Evolutionary conservation across 2,329 filamentous ascomycete species (phyloP), one percentile per base, ranked within the genome.

Genomic region (Colletotrichum limetticola): DNA sequence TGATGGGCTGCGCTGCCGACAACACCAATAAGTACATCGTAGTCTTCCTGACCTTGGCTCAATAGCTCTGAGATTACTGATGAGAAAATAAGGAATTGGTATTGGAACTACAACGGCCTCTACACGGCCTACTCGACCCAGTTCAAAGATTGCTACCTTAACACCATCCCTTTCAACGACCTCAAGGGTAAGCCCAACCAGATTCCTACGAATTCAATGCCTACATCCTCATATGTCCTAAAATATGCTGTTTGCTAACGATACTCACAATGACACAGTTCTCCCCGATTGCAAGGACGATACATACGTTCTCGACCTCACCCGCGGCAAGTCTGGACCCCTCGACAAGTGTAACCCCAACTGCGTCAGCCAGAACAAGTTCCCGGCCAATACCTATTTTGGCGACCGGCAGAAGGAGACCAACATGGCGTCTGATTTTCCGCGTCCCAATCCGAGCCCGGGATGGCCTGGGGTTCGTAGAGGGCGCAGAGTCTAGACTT

Each of bases 91-190:
- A 74, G 73, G 37, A 67, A 69, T 52, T 74, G 70, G 70, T 74
- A 74, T 59, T 75, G 73, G 73, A 74, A 75, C 66, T 75, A 74
- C 58, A 75, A 75, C 63, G 73, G 73, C 26, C 71, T 75, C 26
- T 75, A 75, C 71, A 74, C 71, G 3, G 37, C 73, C 8, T 75
- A 70, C 59, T 74, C 65, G 14, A 70, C 66, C n/a, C 56, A 75
- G n/a, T 63, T 74, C 61, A 74, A 66, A 32, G 66, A 75, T n/a
- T 75, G 73, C 66, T 63, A 67, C 37, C 70, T 74, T 52, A 70
- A 68, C 56, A 74, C 61, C 37, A 74, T 69, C 46, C 61, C 61
- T 11, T 70, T 70, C 66, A 72, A 71, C 58, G 71, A 74, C 42
- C 66, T 74, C 49, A 70, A 74, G 32, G 70, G 71, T 74, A 56